phyloP scores from a whole-genome alignment of 768 basidiomycete genomes.

The Exidia glandulosa region DNA sequence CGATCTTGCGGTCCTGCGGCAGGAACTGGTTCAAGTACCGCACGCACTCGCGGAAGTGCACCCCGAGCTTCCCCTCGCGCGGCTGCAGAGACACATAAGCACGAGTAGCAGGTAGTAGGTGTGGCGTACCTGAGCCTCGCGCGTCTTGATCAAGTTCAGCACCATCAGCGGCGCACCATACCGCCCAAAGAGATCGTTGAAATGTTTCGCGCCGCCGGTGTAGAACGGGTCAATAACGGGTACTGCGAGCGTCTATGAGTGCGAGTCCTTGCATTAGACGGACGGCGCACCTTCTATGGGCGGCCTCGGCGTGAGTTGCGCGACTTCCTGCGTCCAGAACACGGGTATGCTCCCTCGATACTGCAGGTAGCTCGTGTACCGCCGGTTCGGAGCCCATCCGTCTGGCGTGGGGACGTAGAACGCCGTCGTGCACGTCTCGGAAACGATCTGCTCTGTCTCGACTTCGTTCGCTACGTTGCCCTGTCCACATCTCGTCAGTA shows the following conservation, averaged over 20 bases:
- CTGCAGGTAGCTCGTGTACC: constrained; percentile 82
- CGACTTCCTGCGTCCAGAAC: constrained; percentile 93
- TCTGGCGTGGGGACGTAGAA: constrained; percentile 62
- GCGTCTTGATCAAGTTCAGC: constrained; percentile 87
- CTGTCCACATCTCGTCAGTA: constrained; percentile 30
- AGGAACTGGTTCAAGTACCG: constrained; percentile 91
- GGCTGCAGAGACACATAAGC: constrained; percentile 33
- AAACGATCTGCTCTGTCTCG: constrained; percentile 96
- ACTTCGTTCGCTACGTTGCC: constrained; percentile 99
- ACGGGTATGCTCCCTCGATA: constrained; percentile 93
- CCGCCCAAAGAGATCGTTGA: constrained; percentile 78
- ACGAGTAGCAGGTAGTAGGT: background rate
- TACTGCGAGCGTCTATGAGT: constrained; percentile 34
- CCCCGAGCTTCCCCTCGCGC: constrained; percentile 80
- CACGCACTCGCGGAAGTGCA: constrained; percentile 88
- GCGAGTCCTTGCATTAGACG: background rate
- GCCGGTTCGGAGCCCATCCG: constrained; percentile 54
- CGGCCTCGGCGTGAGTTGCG: constrained; percentile 81
- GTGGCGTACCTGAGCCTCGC: constrained; percentile 38
- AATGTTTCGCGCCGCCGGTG: constrained; percentile 84
- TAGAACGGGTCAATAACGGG: constrained; percentile 93
- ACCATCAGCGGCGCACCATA: constrained; percentile 88
- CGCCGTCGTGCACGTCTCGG: constrained; percentile 78
- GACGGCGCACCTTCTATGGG: constrained; percentile 80
- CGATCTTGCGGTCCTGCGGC: constrained; percentile 74